Base-by-base conservation (phyloP, 2,329 filamentous ascomycete species). In the Penicillium janthinellum region DNA sequence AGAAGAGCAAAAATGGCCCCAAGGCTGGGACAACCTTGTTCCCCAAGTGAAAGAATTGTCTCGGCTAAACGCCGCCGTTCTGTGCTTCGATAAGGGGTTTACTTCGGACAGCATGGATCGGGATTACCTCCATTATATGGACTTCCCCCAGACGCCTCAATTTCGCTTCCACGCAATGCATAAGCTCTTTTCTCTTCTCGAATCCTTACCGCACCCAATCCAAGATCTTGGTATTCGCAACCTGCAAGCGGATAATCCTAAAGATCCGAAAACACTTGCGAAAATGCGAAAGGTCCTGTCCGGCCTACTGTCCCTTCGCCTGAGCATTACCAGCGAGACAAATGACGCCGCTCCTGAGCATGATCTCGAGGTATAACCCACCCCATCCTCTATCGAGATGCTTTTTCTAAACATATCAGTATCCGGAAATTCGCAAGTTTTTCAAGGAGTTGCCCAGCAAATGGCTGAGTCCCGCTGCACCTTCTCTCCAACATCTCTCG, bases 401-500 rank as follows among this genome's bases (percentile, higher is more conserved):
- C 17, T 31, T 45, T 48, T 53, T 60, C 49, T 49, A 48, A 56
- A 37, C 42, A 49, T 56, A 34, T 39, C 28, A 56, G 49, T 20
- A 11, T 47, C 28, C 54, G 49, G 58, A 57, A 34, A 53, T 53
- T 35, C 54, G 44, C 34, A 37, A 56, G 28, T 60, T 60, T 48
- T 60, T 54, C 54, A 56, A 48, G 28, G 35, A 57, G 28, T 53
- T 60, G 28, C 58, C 58, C 20, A 49, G 34, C 48, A 50, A 31
- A 48, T 60, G 58, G 58, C 58, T 57, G 17, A 57, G 42, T 42
- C 58, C 58, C 10, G 35, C 54, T 49, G 28, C 54, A 34, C 41
- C 48, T 37, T 56, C 11, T 5, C 48, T 79, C 2, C 64, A 64
- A 4, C 73, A 77, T n/a, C 68, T 83, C 5, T 78, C 76, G 0